phyloP scores from a whole-genome alignment of 768 basidiomycete species.

The Kwoniella sp. region DNA sequence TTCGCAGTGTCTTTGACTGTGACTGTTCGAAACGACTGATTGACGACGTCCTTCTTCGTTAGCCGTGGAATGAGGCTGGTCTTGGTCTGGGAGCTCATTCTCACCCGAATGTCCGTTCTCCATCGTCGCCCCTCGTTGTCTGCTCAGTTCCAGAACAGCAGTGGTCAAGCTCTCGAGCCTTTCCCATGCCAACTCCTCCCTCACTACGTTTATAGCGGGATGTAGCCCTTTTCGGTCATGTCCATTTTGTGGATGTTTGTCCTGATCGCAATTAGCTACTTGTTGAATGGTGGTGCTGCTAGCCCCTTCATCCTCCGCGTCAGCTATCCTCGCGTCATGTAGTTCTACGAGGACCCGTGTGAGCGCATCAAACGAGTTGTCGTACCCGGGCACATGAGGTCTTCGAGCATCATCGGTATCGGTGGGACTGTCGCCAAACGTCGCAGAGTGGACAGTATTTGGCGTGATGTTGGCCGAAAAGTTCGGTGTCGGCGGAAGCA shows the following conservation, averaged over 20 bases:
- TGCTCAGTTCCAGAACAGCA: slow-evolving; percentile 12
- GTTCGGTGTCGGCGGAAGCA: slow-evolving; percentile 16
- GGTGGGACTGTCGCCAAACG: not conserved
- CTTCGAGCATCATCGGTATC: too few relatives aligned
- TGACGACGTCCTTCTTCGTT: not conserved
- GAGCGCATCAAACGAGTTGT: slow-evolving; percentile 14
- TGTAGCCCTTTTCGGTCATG: slow-evolving; percentile 11
- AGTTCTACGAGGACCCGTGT: slow-evolving; percentile 3
- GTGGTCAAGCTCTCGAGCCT: slow-evolving; percentile 31
- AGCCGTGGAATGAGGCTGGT: not conserved
- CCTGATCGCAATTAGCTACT: not conserved
- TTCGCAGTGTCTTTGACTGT: not conserved
- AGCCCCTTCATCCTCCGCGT: not conserved
- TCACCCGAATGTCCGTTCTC: not conserved
- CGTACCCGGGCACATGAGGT: not conserved
- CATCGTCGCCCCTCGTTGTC: not conserved
- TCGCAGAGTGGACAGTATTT: slow-evolving; percentile 4
- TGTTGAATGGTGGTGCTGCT: not conserved
- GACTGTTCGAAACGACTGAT: too few relatives aligned
- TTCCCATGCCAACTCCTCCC: slow-evolving; percentile 33
- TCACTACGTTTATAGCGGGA: slow-evolving; percentile 29
- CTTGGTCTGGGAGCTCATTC: not conserved
- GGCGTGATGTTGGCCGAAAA: slow-evolving; percentile 20
- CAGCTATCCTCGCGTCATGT: slow-evolving; percentile 5
- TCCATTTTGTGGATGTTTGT: not conserved